Base-by-base conservation (phyloP, 805 yeast genomes). In the Groenewaldozyma tartarivorans region DNA sequence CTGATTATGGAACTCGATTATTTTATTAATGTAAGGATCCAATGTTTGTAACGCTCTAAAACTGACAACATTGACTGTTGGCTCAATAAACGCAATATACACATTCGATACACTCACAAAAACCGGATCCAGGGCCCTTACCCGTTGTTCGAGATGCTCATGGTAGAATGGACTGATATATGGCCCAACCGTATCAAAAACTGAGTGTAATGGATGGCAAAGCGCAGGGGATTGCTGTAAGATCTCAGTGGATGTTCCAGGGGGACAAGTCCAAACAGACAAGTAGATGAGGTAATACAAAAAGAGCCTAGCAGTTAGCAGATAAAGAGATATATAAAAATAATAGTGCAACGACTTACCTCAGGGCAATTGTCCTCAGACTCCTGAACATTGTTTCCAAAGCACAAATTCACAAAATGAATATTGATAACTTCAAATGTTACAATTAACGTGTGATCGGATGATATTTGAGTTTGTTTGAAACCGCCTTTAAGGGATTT, bases 231-330 rank as follows among this genome's bases (percentile, higher is more conserved):
- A 17, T 46, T 35, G 15, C 35, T 39, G 5, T 38, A n/a, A 24
- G 45, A 31, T 2, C 5, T 20, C 24, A 17, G 19, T 21, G 13
- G 35, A 9, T 11, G 20, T 7, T 13, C 16, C 21, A 4, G 50
- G 44, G 4, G 57, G 57, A 31, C 58, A 54, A 33, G 29, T 38
- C 49, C 52, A 50, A 13, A 49, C 30, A 9, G 48, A 37, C 40
- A 53, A 42, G 33, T 45, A 54, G 5, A 54, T 40, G 20, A 45
- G 17, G 42, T 54, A 54, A 45, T 57, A 49, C 36, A 55, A 47
- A 41, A 52, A 44, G n/a, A 51, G 33, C 22, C 56, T 45, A 18
- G 17, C n/a, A 15, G 27, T 36, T 27, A 36, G 26, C 4, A 13
- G 21, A 18, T 26, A 22, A 21, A 5, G n/a, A 31, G 6, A n/a